Conservation (phyloP, 306 rosid genomes). For the Carpinus viminea region DNA sequence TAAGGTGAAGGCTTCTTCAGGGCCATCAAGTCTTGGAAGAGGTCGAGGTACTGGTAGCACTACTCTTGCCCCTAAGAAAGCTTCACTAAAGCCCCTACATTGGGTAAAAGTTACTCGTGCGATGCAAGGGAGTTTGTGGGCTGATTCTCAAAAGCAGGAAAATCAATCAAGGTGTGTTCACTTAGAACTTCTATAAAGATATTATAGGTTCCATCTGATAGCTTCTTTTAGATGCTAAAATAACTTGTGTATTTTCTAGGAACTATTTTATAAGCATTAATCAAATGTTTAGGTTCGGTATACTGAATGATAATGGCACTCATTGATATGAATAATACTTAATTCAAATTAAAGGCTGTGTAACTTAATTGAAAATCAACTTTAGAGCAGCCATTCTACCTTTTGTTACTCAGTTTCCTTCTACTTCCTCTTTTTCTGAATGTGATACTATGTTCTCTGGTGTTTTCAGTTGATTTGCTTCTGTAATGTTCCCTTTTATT, state of each 20-base stretch:
- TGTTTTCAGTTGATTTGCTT: slow-evolving; percentile 23
- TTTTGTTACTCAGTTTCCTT: neutral
- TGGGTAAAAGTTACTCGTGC: slow-evolving; percentile 97
- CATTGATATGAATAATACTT: neutral
- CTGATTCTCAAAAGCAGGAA: slow-evolving; percentile 82
- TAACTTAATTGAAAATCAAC: neutral
- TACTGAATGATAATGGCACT: slow-evolving; percentile 5
- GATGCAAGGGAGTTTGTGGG: slow-evolving; percentile 93
- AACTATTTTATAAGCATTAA: slow-evolving; percentile 4
- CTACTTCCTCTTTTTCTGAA: neutral
- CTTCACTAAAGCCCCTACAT: slow-evolving; percentile 76
- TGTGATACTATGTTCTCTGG: slow-evolving; percentile 14
- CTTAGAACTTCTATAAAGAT: slow-evolving; percentile 25
- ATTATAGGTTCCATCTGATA: slow-evolving; percentile 7
- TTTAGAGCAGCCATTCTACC: slow-evolving; percentile 2
- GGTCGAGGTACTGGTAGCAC: slow-evolving; percentile 53
- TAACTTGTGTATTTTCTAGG: neutral
- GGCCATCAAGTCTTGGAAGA: slow-evolving; percentile 57
- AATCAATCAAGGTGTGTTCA: slow-evolving; percentile 63
- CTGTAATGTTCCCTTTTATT: neutral
- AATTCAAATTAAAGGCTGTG: neutral
- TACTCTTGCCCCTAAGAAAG: slow-evolving; percentile 65
- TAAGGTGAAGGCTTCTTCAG: slow-evolving; percentile 45
- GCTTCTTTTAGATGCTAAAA: neutral
- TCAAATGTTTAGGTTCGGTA: neutral